Evolutionary conservation across 2,329 filamentous ascomycete genomes (phyloP).

Genomic region (Pseudogymnoascus sp.): DNA sequence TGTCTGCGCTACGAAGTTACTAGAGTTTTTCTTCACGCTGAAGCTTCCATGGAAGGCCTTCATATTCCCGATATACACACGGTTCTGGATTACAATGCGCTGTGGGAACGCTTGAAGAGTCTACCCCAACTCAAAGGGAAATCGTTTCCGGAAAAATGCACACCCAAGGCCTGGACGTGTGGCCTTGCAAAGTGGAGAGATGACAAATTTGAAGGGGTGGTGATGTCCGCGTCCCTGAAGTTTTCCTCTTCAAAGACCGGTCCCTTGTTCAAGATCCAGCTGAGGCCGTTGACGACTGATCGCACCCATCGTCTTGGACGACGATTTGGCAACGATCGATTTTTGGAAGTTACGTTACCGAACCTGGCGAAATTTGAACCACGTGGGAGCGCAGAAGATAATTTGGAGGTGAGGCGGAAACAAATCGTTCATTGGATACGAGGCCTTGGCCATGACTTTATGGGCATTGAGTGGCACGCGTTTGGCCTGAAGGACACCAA

Average conservation of each 20-base stretch:
- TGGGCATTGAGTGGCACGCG: conserved; percentile 25
- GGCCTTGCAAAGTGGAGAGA: conserved; percentile 15
- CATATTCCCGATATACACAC: neutral
- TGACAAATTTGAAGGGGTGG: conserved; percentile 35
- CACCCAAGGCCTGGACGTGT: conserved; percentile 37
- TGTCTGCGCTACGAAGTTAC: conserved; percentile 26
- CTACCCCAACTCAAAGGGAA: conserved; percentile 38
- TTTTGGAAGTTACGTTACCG: conserved; percentile 49
- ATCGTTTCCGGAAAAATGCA: conserved; percentile 41
- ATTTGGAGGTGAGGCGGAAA: conserved; percentile 28
- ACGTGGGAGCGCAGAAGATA: conserved; percentile 25
- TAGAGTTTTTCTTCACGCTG: conserved; percentile 24
- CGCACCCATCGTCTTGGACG: conserved; percentile 45
- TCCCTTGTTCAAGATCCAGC: conserved; percentile 39
- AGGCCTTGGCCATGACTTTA: conserved; percentile 19
- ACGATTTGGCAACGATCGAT: conserved; percentile 51
- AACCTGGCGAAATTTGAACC: conserved; percentile 29
- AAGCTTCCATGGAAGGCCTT: conserved; percentile 19
- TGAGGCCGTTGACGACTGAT: conserved; percentile 44
- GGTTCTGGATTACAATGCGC: conserved; percentile 31
- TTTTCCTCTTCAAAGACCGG: conserved; percentile 29
- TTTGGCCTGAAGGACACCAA: conserved; percentile 23
- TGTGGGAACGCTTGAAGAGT: conserved; percentile 37
- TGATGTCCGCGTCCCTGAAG: conserved; percentile 38
- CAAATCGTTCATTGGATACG: conserved; percentile 36